These are phyloP conservation scores for Yarrowia bubula DNA, from an alignment of 805 yeast species.

Conservation along the genomic window DNA sequence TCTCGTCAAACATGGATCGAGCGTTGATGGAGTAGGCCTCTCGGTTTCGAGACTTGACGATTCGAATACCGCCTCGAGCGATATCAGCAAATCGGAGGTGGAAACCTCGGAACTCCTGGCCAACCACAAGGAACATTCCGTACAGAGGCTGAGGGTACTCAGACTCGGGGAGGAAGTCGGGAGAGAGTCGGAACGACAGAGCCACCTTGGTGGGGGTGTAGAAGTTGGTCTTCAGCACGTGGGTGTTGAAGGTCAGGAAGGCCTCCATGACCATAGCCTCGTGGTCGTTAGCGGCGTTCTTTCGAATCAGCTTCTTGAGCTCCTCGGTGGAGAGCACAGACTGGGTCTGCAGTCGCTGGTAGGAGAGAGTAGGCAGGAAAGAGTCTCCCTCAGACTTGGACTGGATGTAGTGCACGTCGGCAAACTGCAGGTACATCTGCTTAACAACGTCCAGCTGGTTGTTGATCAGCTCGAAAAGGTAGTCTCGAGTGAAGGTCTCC, in stretches of 20 bases:
- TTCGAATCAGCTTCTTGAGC: conserved; percentile 62
- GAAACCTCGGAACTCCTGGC: conserved; percentile 96
- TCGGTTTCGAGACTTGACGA: conserved; percentile 78
- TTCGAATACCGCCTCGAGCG: conserved; percentile 97
- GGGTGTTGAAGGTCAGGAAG: conserved; percentile 76
- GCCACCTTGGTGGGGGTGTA: conserved; percentile 94
- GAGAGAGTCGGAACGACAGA: conserved; percentile 84
- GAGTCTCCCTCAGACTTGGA: conserved; percentile 41
- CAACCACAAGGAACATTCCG: conserved; percentile 94
- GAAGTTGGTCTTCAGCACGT: conserved; percentile 89
- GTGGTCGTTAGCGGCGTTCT: conserved; percentile 73
- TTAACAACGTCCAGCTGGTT: conserved; percentile 69
- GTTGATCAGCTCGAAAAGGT: conserved; percentile 72
- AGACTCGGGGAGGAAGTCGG: conserved; percentile 73
- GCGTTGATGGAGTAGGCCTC: conserved; percentile 85
- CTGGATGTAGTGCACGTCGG: conserved; percentile 81
- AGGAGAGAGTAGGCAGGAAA: conserved; percentile 63
- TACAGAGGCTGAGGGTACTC: conserved; percentile 93
- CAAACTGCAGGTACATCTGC: conserved; percentile 85
- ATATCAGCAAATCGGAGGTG: conserved; percentile 95
- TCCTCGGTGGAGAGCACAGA: conserved; percentile 74
- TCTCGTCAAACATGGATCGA: conserved; percentile 90
- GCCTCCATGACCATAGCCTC: conserved; percentile 80
- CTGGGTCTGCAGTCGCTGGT: conserved; percentile 76
- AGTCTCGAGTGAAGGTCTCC: conserved; percentile 87